Evolutionary conservation across 169 alveolate species (phyloP).

Genomic region (Plasmodium ovale): DNA sequence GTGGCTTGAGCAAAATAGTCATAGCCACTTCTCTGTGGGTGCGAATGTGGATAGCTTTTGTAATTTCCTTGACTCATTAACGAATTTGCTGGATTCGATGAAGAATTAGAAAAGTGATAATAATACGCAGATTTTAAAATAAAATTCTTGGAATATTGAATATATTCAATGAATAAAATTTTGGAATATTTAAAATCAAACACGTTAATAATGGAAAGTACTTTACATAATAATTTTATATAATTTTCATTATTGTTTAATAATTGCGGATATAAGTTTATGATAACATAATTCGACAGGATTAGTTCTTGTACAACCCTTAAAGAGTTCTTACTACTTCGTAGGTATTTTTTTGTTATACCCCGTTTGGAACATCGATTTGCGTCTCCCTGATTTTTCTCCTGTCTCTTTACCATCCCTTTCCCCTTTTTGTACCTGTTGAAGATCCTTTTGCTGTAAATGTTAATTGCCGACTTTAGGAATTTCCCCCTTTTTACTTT

Average conservation of each 20-base stretch:
- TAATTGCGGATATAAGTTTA: conserved; percentile 41
- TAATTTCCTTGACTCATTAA: too few relatives aligned
- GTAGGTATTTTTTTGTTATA: not conserved
- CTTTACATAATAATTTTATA: conserved; percentile 60
- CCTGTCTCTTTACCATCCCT: not conserved
- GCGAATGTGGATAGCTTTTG: too few relatives aligned
- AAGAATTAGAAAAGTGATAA: conserved; percentile 31
- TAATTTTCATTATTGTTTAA: conserved; percentile 22
- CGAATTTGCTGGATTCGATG: too few relatives aligned
- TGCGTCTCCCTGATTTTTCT: not conserved
- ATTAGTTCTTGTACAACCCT: conserved; percentile 53
- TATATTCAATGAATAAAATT: conserved; percentile 20
- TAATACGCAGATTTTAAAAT: conserved; percentile 24
- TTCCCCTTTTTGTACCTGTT: too few relatives aligned
- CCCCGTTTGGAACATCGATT: too few relatives aligned
- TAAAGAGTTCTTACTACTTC: conserved; percentile 28
- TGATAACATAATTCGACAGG: conserved; percentile 35
- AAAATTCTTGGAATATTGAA: conserved; percentile 1
- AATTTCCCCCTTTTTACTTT: conserved; percentile 65
- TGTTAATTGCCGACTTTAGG: conserved; percentile 40
- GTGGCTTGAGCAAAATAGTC: not conserved
- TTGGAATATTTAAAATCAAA: conserved; percentile 27
- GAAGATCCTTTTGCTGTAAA: conserved; percentile 59
- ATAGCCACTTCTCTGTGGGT: not conserved
- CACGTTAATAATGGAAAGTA: conserved; percentile 35